Base-by-base conservation (phyloP, 192 early-diverging fungal species). In the Chytriomyces confervae region DNA sequence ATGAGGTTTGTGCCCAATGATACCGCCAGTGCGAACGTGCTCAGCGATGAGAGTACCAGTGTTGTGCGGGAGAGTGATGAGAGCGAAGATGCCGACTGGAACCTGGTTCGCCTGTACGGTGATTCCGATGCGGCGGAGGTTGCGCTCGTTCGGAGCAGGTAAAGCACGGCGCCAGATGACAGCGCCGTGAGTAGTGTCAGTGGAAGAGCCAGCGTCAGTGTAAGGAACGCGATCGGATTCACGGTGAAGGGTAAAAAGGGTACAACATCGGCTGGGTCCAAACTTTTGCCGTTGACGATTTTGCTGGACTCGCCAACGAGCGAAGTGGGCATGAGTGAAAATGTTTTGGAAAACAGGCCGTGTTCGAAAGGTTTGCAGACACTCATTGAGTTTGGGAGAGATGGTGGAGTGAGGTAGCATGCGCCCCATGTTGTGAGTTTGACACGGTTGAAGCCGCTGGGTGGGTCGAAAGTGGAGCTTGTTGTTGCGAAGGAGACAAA, bases 371-470 rank as follows among this genome's bases (percentile, higher is more conserved):
- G 53, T 5, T 57, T 57, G 53, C 53, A 57, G 20, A 20, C 20
- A 20, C 16, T 13, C 16, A 57, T 20, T 57, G 16, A 0, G 20
- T 57, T 20, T 0, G 20, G 36, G 36, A 36, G 36, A 36, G 36
- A 36, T 36, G 36, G 36, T 1, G 36, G 20, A n/a, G 53, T 57
- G 13, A 57, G 53, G 20, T 57, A 57, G 53, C 53, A 57, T 13
- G 53, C 53, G 53, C 53, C 53, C 53, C 53, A 57, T 57, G 53
- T 57, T n/a, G 53, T 57, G 53, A 57, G 53, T 20, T 57, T 57
- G 13, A 57, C 53, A n/a, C 53, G 53, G 53, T 57, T 57, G 53
- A 57, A n/a, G 53, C 53, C 53, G 20, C 53, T 57, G 16, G 53
- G 53, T 57, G 53, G 20, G 20, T 13, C 53, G 53, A 20, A n/a